Evolutionary conservation across 2,329 filamentous ascomycete species (phyloP), one percentile per base, ranked within the genome.

Genomic region (Orbilia brochopaga): DNA sequence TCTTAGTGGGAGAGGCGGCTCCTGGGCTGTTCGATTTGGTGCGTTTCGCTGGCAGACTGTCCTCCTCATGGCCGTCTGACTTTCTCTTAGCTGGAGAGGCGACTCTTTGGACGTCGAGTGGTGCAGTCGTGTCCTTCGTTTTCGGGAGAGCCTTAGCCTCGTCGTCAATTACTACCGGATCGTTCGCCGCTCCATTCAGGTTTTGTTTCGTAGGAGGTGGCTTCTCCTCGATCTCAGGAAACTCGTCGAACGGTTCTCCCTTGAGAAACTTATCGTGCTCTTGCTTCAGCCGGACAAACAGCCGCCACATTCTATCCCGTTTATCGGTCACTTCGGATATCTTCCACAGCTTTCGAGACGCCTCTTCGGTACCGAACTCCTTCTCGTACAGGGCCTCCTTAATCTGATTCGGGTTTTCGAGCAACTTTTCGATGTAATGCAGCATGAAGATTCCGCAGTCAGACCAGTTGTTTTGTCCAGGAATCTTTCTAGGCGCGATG

Each of bases 361-460:
- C 53, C n/a, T 70, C 65, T n/a, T 63, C 65, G 15, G 53, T 46
- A 15, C 65, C 65, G 32, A 62, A 46, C 8, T 59, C 48, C 46
- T 54, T 63, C 10, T 52, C 53, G 8, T 70, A 70, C 5, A 70
- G 46, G 2, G 50, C 55, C 3, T 70, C 54, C 11, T 64, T 70
- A 21, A 70, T 70, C 13, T 35, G 52, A 27, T 30, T 13, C 2
- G 93, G 93, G 69, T 91, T 81, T 58, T 86, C 83, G 15, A 95
- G 83, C 74, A 99, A 96, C 74, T 90, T 87, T 74, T 91, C 85
- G 59, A 96, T 83, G 77, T 97, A 99, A 1, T 88, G 89, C 2
- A 97, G 81, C 1, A 97, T 81, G 76, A 90, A 99, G 0, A 97
- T 81, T 7, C 94, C 94, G 77, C 94, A 99, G 78, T 99, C 94